A percentile compares a stretch with the other conserved stretches of the same genome.
These are phyloP conservation scores for Lomentospora prolificans DNA, from an alignment of 2,329 filamentous ascomycete species.

Conservation along the genomic window DNA sequence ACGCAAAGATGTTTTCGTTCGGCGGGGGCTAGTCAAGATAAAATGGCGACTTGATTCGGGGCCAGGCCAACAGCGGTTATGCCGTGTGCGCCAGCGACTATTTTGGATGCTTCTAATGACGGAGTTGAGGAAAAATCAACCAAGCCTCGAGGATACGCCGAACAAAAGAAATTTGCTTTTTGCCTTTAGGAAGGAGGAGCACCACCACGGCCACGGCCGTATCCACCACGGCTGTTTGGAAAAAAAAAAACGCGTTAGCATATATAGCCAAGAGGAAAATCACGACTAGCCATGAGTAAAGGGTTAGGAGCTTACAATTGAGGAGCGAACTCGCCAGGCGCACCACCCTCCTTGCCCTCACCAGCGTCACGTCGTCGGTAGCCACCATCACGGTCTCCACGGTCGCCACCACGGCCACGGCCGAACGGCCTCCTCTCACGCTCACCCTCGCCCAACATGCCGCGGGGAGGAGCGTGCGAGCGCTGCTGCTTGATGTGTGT, in stretches of 20 bases:
- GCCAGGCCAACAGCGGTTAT: background rate
- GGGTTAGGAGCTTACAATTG: constrained; percentile 56
- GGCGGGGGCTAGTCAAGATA: background rate
- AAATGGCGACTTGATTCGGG: constrained; percentile 2
- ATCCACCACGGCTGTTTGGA: constrained; percentile 63
- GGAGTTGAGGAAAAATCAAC: constrained; percentile 11
- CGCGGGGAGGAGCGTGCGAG: constrained; percentile 93
- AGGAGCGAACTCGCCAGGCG: constrained; percentile 84
- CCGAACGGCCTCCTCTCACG: constrained; percentile 76
- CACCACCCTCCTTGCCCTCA: constrained; percentile 81
- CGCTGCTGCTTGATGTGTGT: constrained; percentile 99
- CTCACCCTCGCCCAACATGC: constrained; percentile 88
- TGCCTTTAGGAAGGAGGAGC: constrained; percentile 55
- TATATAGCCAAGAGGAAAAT: constrained; percentile 18
- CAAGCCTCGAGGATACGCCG: constrained; percentile 14
- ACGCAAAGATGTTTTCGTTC: background rate
- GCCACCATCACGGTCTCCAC: constrained; percentile 78
- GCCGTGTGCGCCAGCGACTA: constrained; percentile 2
- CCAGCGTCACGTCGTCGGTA: constrained; percentile 86
- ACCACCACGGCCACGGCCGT: constrained; percentile 72
- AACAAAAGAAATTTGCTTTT: constrained; percentile 21
- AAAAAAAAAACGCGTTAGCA: background rate
- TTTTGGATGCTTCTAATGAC: constrained; percentile 11
- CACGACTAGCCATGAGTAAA: background rate
- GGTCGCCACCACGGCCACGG: constrained; percentile 64